Evolutionary conservation across 2,329 filamentous ascomycete genomes (phyloP).

Genomic region (Fusarium mexicanum): DNA sequence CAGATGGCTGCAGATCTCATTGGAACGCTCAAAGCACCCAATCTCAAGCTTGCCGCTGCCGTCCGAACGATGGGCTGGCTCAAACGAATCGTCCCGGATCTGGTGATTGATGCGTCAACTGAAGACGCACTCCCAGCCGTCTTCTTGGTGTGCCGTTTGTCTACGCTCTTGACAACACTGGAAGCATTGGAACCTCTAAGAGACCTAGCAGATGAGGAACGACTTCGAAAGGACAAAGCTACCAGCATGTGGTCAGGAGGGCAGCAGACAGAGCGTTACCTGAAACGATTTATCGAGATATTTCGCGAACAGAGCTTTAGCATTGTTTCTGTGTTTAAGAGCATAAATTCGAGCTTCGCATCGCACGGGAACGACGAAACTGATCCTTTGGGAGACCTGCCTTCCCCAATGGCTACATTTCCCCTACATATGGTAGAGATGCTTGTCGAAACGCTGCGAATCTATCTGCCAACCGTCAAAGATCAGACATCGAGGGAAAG

Average conservation of each 20-base stretch:
- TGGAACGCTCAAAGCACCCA: conserved; percentile 76
- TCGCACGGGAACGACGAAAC: conserved; percentile 22
- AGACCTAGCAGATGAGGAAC: conserved; percentile 90
- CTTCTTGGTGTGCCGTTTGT: conserved; percentile 86
- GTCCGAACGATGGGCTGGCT: conserved; percentile 94
- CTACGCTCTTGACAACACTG: conserved; percentile 81
- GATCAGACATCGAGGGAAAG: conserved; percentile 86
- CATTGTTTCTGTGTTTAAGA: conserved; percentile 93
- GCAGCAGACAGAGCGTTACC: conserved; percentile 91
- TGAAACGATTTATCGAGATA: conserved; percentile 96
- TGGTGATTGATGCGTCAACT: conserved; percentile 53
- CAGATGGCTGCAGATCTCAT: conserved; percentile 89
- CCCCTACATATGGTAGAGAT: conserved; percentile 84
- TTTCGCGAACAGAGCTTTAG: conserved; percentile 98
- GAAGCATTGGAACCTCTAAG: conserved; percentile 85
- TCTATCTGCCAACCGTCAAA: conserved; percentile 82
- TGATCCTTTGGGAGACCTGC: conserved; percentile 66
- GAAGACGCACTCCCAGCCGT: conserved; percentile 82
- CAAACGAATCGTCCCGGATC: conserved; percentile 83
- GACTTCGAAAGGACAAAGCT: conserved; percentile 55
- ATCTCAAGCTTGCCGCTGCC: conserved; percentile 86
- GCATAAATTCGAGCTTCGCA: conserved; percentile 67
- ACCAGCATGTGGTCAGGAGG: conserved; percentile 70
- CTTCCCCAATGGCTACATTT: conserved; percentile 83
- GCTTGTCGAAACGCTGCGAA: conserved; percentile 77